phyloP scores from a whole-genome alignment of 805 yeast genomes.

The Cyberlindnera petersonii region DNA sequence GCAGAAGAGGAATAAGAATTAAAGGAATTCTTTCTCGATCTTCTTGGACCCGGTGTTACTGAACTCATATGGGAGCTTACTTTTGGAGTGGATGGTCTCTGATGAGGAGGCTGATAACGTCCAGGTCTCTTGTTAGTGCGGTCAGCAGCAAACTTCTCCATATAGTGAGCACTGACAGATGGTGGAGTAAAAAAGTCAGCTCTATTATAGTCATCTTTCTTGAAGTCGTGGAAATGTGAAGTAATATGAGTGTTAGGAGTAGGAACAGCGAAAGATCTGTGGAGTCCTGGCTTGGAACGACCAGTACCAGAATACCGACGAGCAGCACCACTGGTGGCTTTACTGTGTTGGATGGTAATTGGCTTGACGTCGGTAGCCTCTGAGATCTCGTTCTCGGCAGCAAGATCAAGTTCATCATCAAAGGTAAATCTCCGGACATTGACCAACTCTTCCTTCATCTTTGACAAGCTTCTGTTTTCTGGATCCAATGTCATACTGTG shows the following conservation, averaged over 20 bases:
- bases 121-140: conserved; percentile 27
- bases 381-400: conserved; percentile 37
- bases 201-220: conserved; percentile 44
- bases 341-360: conserved; percentile 17
- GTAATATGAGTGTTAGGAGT: conserved; percentile 46
- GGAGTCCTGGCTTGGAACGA: conserved; percentile 21
- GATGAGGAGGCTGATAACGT: conserved; percentile 26
- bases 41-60: conserved; percentile 9
- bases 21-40: conserved; percentile 24
- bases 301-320: conserved; percentile 17
- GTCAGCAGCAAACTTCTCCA: conserved; percentile 53
- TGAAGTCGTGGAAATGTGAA: conserved; percentile 36
- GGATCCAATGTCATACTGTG: conserved; percentile 83
- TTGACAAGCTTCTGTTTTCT: conserved; percentile 63
- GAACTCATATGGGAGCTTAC: conserved; percentile 9
- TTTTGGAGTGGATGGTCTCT: conserved; percentile 26
- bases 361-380: conserved; percentile 19
- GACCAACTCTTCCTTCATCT: conserved; percentile 57
- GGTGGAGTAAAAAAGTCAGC: conserved; percentile 79
- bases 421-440: conserved; percentile 68
- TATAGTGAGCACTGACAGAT: conserved; percentile 63
- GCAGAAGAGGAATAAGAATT: conserved; percentile 31
- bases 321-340: conserved; percentile 13
- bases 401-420: conserved; percentile 62
- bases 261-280: conserved; percentile 58